A percentile compares a stretch with the other conserved stretches of the same genome.
Conservation (phyloP, 2,329 filamentous ascomycete genomes). For the Cadophora gregata region DNA sequence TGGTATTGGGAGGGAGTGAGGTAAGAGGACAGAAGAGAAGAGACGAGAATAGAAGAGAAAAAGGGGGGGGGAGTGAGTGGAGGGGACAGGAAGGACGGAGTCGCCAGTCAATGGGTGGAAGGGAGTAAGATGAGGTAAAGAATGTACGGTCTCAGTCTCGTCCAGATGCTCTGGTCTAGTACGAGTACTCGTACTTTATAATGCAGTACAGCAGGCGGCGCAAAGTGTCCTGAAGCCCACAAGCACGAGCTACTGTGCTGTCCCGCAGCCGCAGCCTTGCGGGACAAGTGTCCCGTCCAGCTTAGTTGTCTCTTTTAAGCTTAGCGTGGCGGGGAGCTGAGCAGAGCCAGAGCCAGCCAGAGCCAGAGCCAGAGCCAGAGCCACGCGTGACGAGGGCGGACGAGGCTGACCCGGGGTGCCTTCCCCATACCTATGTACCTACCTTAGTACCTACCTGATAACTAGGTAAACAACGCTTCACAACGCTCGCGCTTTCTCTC, state of each 20-base stretch:
- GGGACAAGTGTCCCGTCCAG: slow-evolving; percentile 14
- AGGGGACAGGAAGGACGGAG: not conserved
- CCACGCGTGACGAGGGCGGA: no score
- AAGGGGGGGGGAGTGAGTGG: not conserved
- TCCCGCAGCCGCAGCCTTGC: no score
- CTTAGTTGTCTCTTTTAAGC: not conserved
- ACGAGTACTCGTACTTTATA: no score
- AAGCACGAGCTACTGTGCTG: not conserved
- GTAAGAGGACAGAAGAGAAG: not conserved
- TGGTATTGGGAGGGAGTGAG: slow-evolving; percentile 11
- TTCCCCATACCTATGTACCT: no score
- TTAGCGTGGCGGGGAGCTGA: not conserved
- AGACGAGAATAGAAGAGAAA: no score
- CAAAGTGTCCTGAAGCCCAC: slow-evolving; percentile 19
- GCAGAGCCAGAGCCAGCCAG: not conserved
- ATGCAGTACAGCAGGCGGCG: no score
- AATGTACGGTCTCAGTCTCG: slow-evolving; percentile 8
- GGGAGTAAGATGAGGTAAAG: not conserved
- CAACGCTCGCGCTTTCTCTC: no score
- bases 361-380: no score
- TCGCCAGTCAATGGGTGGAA: slow-evolving; percentile 17
- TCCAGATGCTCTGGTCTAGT: no score
- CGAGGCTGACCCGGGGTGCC: no score
- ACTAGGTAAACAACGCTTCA: slow-evolving; percentile 13
- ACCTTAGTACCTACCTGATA: no score